Evolutionary conservation across 805 yeast species (phyloP).

Genomic region (Lachancea kluyveri): DNA sequence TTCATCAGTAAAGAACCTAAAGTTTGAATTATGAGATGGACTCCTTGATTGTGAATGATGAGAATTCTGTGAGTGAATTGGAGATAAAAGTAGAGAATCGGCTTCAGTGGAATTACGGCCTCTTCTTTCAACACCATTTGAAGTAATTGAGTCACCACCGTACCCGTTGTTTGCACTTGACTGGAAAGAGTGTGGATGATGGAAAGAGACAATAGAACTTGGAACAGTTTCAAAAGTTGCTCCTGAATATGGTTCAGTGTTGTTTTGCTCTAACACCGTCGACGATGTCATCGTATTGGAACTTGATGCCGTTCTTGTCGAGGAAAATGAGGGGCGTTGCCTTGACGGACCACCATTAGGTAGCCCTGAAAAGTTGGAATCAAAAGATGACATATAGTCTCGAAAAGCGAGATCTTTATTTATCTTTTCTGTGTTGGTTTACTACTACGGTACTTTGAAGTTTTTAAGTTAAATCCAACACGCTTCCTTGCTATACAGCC

Average conservation of each 20-base stretch:
- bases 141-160: slow-evolving; percentile 13
- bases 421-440: not conserved
- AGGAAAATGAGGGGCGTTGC: slow-evolving; percentile 26
- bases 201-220: slow-evolving; percentile 70
- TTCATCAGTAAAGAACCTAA: slow-evolving; percentile 76
- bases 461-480: too few relatives aligned
- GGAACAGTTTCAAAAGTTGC: slow-evolving; percentile 73
- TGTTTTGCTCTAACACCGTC: slow-evolving; percentile 46
- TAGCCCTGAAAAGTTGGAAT: slow-evolving; percentile 1
- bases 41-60: slow-evolving; percentile 26
- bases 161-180: slow-evolving; percentile 19
- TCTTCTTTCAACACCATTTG: slow-evolving; percentile 27
- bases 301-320: slow-evolving; percentile 30
- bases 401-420: not conserved
- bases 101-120: slow-evolving; percentile 24
- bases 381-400: slow-evolving; percentile 2
- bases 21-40: slow-evolving; percentile 39
- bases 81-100: slow-evolving; percentile 30
- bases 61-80: slow-evolving; percentile 9
- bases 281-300: slow-evolving; percentile 26
- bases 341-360: not conserved
- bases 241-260: slow-evolving; percentile 68
- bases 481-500: too few relatives aligned
- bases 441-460: too few relatives aligned
- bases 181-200: slow-evolving; percentile 55